phyloP scores from a whole-genome alignment of 371 early-diverging fungal genomes.

The Mortierella sp. region DNA sequence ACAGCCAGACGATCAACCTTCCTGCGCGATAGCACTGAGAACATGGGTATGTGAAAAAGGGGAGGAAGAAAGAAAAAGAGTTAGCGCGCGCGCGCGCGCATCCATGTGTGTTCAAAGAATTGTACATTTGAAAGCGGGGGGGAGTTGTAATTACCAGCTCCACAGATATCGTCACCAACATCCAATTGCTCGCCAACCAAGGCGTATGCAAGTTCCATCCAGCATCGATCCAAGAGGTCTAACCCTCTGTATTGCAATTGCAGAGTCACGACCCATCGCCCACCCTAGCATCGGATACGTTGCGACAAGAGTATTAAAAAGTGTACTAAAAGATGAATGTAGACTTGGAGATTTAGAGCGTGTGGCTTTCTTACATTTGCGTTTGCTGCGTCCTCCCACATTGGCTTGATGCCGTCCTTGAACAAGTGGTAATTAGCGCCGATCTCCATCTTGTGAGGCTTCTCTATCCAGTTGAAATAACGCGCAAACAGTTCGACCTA shows the following conservation, averaged over 20 bases:
- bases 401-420: conserved; percentile 93
- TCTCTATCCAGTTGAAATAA: conserved; percentile 51
- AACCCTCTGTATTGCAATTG: conserved; percentile 27
- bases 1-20: conserved; percentile 49
- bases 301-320: not conserved
- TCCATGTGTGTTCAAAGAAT: too few relatives aligned
- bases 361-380: conserved; percentile 69
- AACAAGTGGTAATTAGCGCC: conserved; percentile 94
- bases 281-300: too few relatives aligned
- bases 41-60: too few relatives aligned
- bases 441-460: conserved; percentile 45
- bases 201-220: conserved; percentile 48
- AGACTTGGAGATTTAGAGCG: too few relatives aligned
- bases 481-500: conserved; percentile 50
- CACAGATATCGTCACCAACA: conserved; percentile 40
- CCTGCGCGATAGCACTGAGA: conserved; percentile 38
- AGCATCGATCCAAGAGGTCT: conserved; percentile 44
- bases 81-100: too few relatives aligned
- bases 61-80: too few relatives aligned
- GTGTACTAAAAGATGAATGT: too few relatives aligned
- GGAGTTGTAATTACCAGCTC: too few relatives aligned
- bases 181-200: conserved; percentile 49
- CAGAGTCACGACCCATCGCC: conserved; percentile 45
- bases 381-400: conserved; percentile 98
- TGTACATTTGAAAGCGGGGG: too few relatives aligned